Evolutionary conservation across 768 basidiomycete species (phyloP).

Genomic region (Podaxis sp.): DNA sequence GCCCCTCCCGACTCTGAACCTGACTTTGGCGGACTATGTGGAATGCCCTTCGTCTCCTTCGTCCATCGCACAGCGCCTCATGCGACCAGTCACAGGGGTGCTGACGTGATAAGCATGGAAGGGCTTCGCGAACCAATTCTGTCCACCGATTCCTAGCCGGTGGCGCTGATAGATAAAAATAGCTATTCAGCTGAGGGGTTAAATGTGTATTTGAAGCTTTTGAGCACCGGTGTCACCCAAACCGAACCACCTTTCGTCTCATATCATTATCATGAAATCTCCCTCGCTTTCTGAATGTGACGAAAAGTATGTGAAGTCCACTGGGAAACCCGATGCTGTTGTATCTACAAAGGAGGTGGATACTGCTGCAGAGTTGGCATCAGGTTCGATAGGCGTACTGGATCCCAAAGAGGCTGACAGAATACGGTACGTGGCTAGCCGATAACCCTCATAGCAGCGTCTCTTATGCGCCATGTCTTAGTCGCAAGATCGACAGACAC

Average conservation of each 20-base stretch:
- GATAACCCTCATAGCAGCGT: background rate
- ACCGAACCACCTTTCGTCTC: background rate
- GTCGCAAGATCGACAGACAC: conserved; percentile 62
- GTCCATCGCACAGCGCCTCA: no score
- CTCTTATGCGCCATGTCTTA: conserved; percentile 10
- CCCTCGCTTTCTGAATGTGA: background rate
- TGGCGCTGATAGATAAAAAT: background rate
- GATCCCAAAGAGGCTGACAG: conserved; percentile 49
- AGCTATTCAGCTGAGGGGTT: background rate
- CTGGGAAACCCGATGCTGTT: background rate
- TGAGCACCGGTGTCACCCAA: no score
- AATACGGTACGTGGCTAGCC: conserved; percentile 36
- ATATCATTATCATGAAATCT: conserved; percentile 5
- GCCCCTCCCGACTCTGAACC: no score
- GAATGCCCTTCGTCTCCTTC: no score
- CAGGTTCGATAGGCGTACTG: conserved; percentile 37
- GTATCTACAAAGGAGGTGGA: conserved; percentile 50
- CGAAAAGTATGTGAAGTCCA: background rate
- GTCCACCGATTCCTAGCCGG: background rate
- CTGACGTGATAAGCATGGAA: background rate
- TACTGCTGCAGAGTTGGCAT: conserved; percentile 55
- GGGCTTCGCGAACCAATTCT: background rate
- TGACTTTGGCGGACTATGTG: no score
- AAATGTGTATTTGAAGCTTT: background rate
- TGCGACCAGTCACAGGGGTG: no score